These are phyloP conservation scores for Ustilago xerochloae DNA, from an alignment of 1,284 basidiomycete species.

Conservation along the genomic window DNA sequence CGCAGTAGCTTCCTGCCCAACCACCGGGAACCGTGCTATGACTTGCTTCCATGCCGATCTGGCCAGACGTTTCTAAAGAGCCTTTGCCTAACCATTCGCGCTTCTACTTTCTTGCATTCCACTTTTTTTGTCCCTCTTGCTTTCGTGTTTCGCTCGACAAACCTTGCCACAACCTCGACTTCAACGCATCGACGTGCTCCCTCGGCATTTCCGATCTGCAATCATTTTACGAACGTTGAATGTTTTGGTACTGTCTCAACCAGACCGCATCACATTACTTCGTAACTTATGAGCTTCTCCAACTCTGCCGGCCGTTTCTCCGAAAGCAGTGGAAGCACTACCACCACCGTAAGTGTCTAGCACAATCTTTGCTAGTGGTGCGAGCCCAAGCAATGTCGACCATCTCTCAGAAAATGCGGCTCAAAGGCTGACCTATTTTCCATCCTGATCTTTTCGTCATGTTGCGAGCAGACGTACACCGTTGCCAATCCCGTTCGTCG, in stretches of 20 bases:
- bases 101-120: neutral
- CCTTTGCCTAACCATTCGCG: conserved; percentile 21
- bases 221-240: neutral
- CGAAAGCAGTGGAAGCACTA: conserved; percentile 30
- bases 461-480: conserved; percentile 24
- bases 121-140: neutral
- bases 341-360: conserved; percentile 31
- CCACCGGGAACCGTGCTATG: conserved; percentile 3
- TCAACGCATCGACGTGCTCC: neutral
- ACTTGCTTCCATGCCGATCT: conserved; percentile 11
- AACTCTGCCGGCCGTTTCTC: conserved; percentile 25
- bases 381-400: neutral
- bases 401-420: neutral
- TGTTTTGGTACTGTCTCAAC: neutral
- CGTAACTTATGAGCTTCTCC: conserved; percentile 37
- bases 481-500: conserved; percentile 28
- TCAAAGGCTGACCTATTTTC: conserved; percentile 4
- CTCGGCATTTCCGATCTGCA: neutral
- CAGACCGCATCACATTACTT: neutral
- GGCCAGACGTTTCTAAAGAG: conserved; percentile 44
- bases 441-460: too few species aligned
- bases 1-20: conserved; percentile 5
- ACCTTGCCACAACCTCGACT: neutral
- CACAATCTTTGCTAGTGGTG: neutral
- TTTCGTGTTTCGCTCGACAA: neutral